Conservation (phyloP, 2,329 filamentous ascomycete genomes). For the Dactylellina drechsleri region DNA sequence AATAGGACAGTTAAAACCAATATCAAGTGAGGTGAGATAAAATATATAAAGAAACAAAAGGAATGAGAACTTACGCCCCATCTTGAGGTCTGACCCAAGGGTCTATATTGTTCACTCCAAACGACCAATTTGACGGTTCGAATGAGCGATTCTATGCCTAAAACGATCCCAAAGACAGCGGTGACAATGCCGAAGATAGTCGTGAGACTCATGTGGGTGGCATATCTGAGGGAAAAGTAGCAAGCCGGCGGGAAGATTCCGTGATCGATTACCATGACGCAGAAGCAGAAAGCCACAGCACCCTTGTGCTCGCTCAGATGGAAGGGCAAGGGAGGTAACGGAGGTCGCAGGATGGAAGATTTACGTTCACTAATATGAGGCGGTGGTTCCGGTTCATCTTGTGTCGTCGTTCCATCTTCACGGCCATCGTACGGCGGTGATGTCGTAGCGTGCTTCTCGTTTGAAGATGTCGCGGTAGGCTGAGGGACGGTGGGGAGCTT, state of each 20-base stretch:
- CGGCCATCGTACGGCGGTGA: not conserved
- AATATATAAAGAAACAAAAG: not conserved
- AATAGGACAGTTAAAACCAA: not conserved
- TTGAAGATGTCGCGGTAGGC: conserved; percentile 10
- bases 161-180: conserved; percentile 50
- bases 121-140: conserved; percentile 45
- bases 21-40: not conserved
- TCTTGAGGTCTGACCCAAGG: conserved; percentile 41
- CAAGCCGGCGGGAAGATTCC: conserved; percentile 42
- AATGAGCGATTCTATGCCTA: conserved; percentile 44
- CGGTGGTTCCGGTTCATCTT: conserved; percentile 21
- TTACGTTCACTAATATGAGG: conserved; percentile 19
- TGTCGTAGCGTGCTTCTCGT: conserved; percentile 13
- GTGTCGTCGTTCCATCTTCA: not conserved
- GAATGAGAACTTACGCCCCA: conserved; percentile 32
- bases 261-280: conserved; percentile 52
- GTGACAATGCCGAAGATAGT: conserved; percentile 51
- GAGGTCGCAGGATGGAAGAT: conserved; percentile 37
- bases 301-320: conserved; percentile 47
- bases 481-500: conserved; percentile 2
- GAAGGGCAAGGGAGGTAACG: conserved; percentile 46
- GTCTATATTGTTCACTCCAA: conserved; percentile 30
- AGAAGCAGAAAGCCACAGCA: conserved; percentile 33
- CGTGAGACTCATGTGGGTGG: conserved; percentile 43
- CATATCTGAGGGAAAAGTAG: conserved; percentile 45